Evolutionary conservation across 331 rosid species (phyloP).

Genomic region (Prunus yedoensis): DNA sequence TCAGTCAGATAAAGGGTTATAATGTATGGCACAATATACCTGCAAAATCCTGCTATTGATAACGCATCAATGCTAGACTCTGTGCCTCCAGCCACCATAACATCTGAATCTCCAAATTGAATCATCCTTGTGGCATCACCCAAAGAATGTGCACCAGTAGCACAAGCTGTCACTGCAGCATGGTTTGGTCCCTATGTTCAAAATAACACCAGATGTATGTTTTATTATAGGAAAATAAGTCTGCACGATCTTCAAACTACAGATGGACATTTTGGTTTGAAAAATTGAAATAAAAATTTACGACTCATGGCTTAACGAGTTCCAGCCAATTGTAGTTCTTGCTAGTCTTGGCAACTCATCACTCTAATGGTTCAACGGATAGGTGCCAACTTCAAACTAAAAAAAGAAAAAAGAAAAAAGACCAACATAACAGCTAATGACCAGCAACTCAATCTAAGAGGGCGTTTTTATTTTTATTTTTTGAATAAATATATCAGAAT

Average conservation of each 20-base stretch:
- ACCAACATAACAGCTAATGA: conserved; percentile 1
- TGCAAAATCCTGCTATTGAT: conserved; percentile 91
- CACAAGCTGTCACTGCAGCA: conserved; percentile 95
- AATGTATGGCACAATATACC: conserved; percentile 28
- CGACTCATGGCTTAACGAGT: neutral
- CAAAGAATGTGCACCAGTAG: conserved; percentile 92
- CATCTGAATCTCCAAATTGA: conserved; percentile 94
- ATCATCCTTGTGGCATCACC: conserved; percentile 97
- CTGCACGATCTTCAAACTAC: conserved; percentile 3
- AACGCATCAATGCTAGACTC: conserved; percentile 97
- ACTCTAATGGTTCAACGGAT: neutral
- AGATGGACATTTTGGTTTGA: conserved; percentile 6
- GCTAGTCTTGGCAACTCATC: neutral
- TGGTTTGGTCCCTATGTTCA: conserved; percentile 77
- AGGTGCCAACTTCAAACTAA: neutral
- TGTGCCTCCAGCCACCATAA: conserved; percentile 96
- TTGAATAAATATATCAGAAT: too few species aligned
- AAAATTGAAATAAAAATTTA: neutral
- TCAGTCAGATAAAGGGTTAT: neutral
- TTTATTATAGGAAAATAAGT: conserved; percentile 13
- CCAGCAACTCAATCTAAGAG: neutral
- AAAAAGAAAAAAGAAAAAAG: neutral
- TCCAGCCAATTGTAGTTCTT: neutral
- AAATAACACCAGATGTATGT: conserved; percentile 11
- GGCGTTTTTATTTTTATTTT: neutral